These are phyloP conservation scores for Diaporthe ampelina DNA, from an alignment of 2,329 filamentous ascomycete species.

Conservation along the genomic window DNA sequence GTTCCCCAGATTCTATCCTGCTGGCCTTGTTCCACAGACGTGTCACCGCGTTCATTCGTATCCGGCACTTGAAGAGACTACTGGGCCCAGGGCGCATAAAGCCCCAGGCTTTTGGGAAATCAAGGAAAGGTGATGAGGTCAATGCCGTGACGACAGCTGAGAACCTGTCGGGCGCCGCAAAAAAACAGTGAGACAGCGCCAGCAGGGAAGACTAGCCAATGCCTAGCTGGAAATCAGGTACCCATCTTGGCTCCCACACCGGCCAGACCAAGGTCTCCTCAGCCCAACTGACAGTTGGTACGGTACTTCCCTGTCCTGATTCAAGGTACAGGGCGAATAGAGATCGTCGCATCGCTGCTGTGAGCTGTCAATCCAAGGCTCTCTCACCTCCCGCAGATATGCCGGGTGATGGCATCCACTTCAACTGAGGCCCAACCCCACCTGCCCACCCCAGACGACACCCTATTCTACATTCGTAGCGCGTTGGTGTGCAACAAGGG, in stretches of 20 bases:
- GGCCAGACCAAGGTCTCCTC: conserved; percentile 5
- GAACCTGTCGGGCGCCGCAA: conserved; percentile 11
- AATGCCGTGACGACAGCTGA: conserved; percentile 27
- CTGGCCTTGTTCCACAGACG: conserved; percentile 27
- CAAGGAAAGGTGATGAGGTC: conserved; percentile 9
- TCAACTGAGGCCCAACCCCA: conserved; percentile 1
- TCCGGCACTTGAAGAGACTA: conserved; percentile 26
- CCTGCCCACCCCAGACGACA: conserved; percentile 25
- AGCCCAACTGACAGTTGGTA: conserved; percentile 20
- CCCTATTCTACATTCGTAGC: conserved; percentile 21
- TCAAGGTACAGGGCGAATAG: conserved; percentile 28
- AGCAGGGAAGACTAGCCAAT: conserved; percentile 29
- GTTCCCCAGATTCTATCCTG: conserved; percentile 27
- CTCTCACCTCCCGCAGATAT: conserved; percentile 23
- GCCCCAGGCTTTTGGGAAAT: conserved; percentile 8
- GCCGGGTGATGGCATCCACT: conserved; percentile 25
- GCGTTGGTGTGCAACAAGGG: conserved; percentile 25
- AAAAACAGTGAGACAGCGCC: conserved; percentile 5
- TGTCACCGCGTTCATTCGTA: conserved; percentile 1
- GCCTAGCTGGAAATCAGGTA: conserved; percentile 15
- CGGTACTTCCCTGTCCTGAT: conserved; percentile 28
- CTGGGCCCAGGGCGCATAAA: conserved; percentile 17
- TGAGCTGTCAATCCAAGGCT: conserved; percentile 34
- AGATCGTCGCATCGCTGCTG: background rate
- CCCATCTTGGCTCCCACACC: conserved; percentile 28